Percentiles rank a stretch among this genome's conserved stretches.
Evolutionary conservation across 2,329 filamentous ascomycete species (phyloP).

Genomic region (Alternaria solani): DNA sequence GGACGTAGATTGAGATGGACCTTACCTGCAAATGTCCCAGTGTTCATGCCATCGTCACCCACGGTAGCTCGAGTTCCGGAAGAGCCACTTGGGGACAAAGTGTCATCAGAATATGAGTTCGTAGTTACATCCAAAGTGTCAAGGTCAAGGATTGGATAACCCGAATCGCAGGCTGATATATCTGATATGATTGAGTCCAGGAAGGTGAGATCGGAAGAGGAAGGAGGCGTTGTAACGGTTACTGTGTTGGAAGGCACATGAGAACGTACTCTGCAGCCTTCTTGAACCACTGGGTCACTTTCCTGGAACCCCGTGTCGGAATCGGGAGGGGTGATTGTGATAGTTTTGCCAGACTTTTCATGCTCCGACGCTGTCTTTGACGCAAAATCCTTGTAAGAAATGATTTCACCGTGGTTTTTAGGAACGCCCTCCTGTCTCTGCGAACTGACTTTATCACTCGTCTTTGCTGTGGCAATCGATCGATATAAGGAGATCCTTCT

Average conservation of each 20-base stretch:
- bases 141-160: neutral
- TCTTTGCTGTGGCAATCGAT: neutral
- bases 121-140: neutral
- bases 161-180: neutral
- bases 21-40: neutral
- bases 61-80: neutral
- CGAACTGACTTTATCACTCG: neutral
- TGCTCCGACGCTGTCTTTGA: neutral
- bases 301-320: neutral
- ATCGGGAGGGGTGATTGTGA: neutral
- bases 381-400: neutral
- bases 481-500: neutral
- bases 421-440: neutral
- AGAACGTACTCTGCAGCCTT: neutral
- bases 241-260: neutral
- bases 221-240: neutral
- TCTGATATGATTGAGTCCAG: neutral
- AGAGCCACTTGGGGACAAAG: neutral
- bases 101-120: neutral
- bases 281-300: neutral
- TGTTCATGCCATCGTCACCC: neutral
- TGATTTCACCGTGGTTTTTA: neutral
- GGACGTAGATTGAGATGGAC: neutral
- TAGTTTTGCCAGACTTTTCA: neutral
- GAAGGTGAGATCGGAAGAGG: neutral